A percentile compares a stretch with the other conserved stretches of the same genome.
phyloP scores from a whole-genome alignment of 2,329 filamentous ascomycete species.

The Thermothelomyces thermophilus region DNA sequence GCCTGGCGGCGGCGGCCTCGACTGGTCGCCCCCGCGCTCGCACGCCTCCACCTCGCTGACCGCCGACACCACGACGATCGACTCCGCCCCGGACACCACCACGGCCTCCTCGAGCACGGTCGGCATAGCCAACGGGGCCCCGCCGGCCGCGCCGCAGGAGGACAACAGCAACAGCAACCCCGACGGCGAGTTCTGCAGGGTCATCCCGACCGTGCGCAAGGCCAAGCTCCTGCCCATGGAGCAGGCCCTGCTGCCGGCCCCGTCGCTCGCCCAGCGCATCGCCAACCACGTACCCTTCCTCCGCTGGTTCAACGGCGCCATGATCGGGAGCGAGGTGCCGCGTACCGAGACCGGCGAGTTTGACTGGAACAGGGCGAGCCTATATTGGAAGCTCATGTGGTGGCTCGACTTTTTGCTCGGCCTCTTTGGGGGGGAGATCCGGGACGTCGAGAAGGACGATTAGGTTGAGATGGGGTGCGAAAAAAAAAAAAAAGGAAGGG shows the following conservation, averaged over 20 bases:
- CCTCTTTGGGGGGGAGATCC: slow-evolving; percentile 53
- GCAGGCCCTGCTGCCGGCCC: slow-evolving; percentile 64
- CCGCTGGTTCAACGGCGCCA: slow-evolving; percentile 62
- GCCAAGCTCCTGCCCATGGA: slow-evolving; percentile 61
- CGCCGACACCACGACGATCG: slow-evolving; percentile 50
- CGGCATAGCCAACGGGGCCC: slow-evolving; percentile 18
- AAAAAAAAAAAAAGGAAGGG: too few relatives aligned
- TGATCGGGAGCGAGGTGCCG: slow-evolving; percentile 72
- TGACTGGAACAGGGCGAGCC: slow-evolving; percentile 62
- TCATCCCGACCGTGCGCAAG: slow-evolving; percentile 60
- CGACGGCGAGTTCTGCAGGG: slow-evolving; percentile 47
- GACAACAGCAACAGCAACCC: too few relatives aligned
- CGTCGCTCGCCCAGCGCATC: slow-evolving; percentile 57
- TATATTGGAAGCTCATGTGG: slow-evolving; percentile 63
- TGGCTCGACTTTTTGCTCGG: slow-evolving; percentile 54
- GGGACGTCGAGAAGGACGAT: slow-evolving; percentile 53
- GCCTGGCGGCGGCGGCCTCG: slow-evolving; percentile 27
- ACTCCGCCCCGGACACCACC: slow-evolving; percentile 34
- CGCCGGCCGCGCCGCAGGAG: slow-evolving; percentile 18
- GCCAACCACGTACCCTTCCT: slow-evolving; percentile 62
- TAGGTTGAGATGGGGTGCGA: too few relatives aligned
- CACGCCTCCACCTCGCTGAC: slow-evolving; percentile 47
- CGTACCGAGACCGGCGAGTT: slow-evolving; percentile 67
- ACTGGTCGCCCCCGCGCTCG: slow-evolving; percentile 38
- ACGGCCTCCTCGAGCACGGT: slow-evolving; percentile 43